phyloP scores from a whole-genome alignment of 1,284 basidiomycete species.

The Nidula niveotomentosa region DNA sequence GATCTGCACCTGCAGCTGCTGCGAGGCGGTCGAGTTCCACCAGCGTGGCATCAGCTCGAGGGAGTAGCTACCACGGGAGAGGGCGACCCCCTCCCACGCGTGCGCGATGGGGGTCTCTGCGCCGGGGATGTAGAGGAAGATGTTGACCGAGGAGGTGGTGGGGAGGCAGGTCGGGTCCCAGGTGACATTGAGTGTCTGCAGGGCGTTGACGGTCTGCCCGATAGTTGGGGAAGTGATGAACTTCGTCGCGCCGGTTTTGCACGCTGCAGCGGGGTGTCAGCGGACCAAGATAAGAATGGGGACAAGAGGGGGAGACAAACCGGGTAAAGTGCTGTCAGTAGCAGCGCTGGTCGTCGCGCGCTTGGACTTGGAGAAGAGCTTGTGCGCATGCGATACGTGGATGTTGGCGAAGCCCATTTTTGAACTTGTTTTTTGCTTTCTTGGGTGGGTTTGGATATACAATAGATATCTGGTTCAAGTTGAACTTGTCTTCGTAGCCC shows the following conservation, averaged over 20 bases:
- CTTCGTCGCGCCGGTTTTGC: not conserved
- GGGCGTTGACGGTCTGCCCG: slow-evolving; percentile 51
- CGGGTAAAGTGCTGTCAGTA: no score
- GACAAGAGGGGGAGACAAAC: no score
- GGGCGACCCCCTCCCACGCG: slow-evolving; percentile 61
- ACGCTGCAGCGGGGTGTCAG: not conserved
- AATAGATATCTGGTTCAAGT: no score
- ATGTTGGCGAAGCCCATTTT: no score
- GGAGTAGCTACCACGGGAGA: slow-evolving; percentile 52
- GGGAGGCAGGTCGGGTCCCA: slow-evolving; percentile 71
- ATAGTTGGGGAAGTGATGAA: slow-evolving; percentile 43
- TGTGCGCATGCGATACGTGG: no score
- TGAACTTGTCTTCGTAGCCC: no score
- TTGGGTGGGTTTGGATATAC: no score
- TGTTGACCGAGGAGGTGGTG: slow-evolving; percentile 51
- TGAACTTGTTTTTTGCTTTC: no score
- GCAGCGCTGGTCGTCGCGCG: no score
- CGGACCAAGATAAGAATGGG: no score
- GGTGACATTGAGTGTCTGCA: slow-evolving; percentile 58
- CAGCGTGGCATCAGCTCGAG: slow-evolving; percentile 64
- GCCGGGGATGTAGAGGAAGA: slow-evolving; percentile 70
- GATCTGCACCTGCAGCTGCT: slow-evolving; percentile 68
- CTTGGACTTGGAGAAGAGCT: no score
- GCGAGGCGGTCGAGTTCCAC: slow-evolving; percentile 70
- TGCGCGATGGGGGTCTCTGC: slow-evolving; percentile 52